A percentile compares a stretch with the other conserved stretches of the same genome.
Conservation (phyloP, 805 yeast species). For the Yarrowia yakushimensis region DNA sequence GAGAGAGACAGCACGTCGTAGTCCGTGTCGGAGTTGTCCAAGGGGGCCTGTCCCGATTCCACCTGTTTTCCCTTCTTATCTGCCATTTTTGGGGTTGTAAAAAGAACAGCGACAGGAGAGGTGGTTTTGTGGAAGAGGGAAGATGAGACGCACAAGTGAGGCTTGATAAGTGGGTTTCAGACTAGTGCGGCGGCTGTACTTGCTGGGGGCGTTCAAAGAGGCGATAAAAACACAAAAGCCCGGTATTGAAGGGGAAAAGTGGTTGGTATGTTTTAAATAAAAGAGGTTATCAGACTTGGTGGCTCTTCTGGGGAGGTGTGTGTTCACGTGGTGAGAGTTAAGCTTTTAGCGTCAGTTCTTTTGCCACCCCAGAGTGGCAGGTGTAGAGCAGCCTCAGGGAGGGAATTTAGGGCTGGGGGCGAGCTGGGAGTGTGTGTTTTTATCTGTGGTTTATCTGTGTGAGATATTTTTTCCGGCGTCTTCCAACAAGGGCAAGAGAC, state of each 20-base stretch:
- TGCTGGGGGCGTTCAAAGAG: not conserved
- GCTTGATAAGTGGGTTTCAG: not conserved
- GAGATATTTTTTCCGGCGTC: too few relatives aligned
- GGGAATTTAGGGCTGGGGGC: not conserved
- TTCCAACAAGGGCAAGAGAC: not conserved
- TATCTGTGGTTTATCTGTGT: not conserved
- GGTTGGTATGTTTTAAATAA: not conserved
- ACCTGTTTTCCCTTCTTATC: conserved; percentile 2
- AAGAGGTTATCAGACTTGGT: conserved; percentile 15
- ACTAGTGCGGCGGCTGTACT: not conserved
- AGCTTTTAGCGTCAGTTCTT: conserved; percentile 20
- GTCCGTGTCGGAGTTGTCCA: conserved; percentile 24
- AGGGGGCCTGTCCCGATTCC: not conserved
- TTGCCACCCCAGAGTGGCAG: conserved; percentile 24
- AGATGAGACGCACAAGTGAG: not conserved
- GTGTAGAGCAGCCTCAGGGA: not conserved
- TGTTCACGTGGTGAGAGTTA: conserved; percentile 24
- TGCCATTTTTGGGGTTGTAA: not conserved
- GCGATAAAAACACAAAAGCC: not conserved
- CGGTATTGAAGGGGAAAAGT: not conserved
- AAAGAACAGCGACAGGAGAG: not conserved
- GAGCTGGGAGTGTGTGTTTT: not conserved
- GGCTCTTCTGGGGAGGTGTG: not conserved
- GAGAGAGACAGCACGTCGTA: conserved; percentile 13
- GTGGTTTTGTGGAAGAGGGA: not conserved